Conservation (phyloP, 139 green algal species). For the Auxenochlorella protothecoides region DNA sequence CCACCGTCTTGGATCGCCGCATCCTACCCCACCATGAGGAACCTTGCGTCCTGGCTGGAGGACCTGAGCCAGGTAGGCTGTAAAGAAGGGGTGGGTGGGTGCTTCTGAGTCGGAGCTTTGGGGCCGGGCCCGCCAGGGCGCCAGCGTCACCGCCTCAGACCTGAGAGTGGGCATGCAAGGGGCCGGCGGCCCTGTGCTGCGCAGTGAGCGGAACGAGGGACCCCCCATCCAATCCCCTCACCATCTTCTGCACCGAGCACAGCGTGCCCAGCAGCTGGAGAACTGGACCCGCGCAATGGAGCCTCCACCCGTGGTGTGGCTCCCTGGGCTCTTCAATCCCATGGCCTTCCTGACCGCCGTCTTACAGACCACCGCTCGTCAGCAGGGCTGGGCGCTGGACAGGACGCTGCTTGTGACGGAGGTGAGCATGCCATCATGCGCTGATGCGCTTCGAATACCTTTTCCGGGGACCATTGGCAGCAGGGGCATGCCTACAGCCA, state of each 20-base stretch:
- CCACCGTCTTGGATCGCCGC: slow-evolving; percentile 57
- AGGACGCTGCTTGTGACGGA: slow-evolving; percentile 35
- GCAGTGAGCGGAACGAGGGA: no score
- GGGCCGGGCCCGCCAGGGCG: no score
- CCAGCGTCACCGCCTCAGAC: not conserved
- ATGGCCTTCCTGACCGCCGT: slow-evolving; percentile 90
- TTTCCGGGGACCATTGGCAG: not conserved
- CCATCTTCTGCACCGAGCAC: not conserved
- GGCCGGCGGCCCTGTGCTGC: not conserved
- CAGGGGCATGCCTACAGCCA: not conserved
- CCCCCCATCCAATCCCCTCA: not conserved
- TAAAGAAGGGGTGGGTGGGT: slow-evolving; percentile 74
- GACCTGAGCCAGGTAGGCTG: slow-evolving; percentile 62
- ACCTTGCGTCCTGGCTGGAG: slow-evolving; percentile 51
- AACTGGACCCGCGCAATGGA: not conserved
- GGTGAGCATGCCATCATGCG: not conserved
- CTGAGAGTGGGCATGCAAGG: not conserved
- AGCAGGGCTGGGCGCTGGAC: slow-evolving; percentile 86
- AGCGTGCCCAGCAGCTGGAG: not conserved
- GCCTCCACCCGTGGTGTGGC: not conserved
- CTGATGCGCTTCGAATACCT: no score
- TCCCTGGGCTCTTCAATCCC: slow-evolving; percentile 79
- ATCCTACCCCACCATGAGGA: slow-evolving; percentile 69
- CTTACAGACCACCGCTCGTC: slow-evolving; percentile 80
- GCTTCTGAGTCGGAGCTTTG: not conserved